Conservation (phyloP, 1,284 basidiomycete species). For the Pseudozyma sp. region DNA sequence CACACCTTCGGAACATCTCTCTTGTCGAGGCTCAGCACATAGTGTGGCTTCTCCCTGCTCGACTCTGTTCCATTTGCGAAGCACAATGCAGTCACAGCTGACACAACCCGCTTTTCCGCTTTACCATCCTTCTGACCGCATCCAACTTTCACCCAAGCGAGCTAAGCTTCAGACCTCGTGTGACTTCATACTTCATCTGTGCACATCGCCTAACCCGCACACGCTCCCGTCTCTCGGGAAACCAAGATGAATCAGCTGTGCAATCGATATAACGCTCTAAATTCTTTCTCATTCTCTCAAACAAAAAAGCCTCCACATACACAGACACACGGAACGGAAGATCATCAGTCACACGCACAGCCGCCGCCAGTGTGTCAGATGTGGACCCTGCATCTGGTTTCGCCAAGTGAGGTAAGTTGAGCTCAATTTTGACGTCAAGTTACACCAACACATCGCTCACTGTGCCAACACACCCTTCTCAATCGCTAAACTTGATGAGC, state of each 20-base stretch:
- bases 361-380: no score
- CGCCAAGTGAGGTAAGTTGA: no score
- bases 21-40: no score
- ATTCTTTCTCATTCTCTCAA: no score
- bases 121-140: not conserved
- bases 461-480: not conserved
- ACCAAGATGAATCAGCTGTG: not conserved
- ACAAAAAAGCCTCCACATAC: not conserved
- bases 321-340: not conserved
- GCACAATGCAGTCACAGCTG: slow-evolving; percentile 6
- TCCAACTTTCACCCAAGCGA: no score
- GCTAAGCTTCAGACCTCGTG: not conserved
- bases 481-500: no score
- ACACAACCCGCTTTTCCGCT: not conserved
- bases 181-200: slow-evolving; percentile 1
- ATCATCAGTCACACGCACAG: not conserved
- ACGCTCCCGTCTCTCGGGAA: not conserved
- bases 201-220: no score
- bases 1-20: no score
- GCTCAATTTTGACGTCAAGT: slow-evolving; percentile 1
- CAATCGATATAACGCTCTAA: not conserved
- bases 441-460: not conserved
- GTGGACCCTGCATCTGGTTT: not conserved
- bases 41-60: no score
- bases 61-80: not conserved